Percentiles rank a stretch among this genome's conserved stretches.
Evolutionary conservation across 2,329 filamentous ascomycete genomes (phyloP).

Genomic region (Akanthomyces uredinophilus): DNA sequence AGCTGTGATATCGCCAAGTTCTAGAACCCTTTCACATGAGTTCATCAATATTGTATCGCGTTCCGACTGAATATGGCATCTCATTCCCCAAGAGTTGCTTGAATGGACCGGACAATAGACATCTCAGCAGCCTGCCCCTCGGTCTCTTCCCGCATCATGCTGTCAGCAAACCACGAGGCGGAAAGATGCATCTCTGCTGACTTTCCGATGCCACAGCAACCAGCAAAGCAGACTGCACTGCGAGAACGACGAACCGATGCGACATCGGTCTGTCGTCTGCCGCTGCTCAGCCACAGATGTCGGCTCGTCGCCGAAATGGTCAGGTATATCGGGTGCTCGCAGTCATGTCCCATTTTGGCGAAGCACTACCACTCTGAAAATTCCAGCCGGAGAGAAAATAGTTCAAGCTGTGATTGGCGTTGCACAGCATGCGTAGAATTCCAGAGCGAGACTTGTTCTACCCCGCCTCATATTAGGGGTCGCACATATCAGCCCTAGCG

Average conservation of each 20-base stretch:
- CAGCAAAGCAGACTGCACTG: background rate
- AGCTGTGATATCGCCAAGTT: no score
- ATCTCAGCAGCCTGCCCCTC: no score
- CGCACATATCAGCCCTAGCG: no score
- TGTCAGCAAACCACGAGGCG: background rate
- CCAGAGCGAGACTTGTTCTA: background rate
- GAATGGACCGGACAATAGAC: background rate
- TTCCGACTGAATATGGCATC: background rate
- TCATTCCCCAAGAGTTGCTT: background rate
- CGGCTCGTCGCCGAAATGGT: slow-evolving; percentile 3
- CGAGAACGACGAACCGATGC: background rate
- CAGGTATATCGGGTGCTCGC: background rate
- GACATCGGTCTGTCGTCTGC: background rate
- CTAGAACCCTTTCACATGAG: background rate
- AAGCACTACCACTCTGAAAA: background rate
- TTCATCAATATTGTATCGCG: background rate
- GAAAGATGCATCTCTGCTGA: background rate
- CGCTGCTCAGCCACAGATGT: background rate
- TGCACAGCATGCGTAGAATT: background rate
- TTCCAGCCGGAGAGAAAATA: background rate
- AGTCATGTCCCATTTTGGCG: background rate
- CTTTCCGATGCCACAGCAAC: no score
- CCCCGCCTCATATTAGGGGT: no score
- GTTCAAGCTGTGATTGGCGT: background rate
- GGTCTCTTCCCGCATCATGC: background rate